Evolutionary conservation across 2,329 filamentous ascomycete genomes (phyloP).

Genomic region (Trichoderma sp.): DNA sequence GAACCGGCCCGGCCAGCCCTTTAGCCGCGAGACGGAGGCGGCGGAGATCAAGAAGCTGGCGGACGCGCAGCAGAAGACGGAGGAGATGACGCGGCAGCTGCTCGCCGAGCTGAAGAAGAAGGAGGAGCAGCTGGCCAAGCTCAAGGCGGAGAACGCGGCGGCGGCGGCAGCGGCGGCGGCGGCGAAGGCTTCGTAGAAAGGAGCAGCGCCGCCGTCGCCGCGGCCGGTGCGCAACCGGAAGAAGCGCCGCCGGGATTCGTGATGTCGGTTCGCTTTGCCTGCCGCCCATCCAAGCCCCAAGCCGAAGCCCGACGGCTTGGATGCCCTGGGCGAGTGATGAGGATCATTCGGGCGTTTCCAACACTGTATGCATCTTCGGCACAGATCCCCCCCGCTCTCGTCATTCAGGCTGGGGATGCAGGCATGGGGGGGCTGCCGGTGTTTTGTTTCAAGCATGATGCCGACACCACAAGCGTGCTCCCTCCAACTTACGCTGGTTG

Average conservation of each 20-base stretch:
- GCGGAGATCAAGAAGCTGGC: constrained; percentile 62
- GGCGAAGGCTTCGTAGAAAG: constrained; percentile 29
- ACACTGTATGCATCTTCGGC: constrained; percentile 7
- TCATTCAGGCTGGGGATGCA: background rate
- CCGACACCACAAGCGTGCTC: constrained; percentile 8
- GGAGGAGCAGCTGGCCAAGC: constrained; percentile 61
- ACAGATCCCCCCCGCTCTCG: background rate
- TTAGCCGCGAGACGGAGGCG: constrained; percentile 70
- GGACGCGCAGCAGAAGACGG: constrained; percentile 66
- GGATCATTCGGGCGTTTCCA: background rate
- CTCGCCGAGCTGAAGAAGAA: constrained; percentile 65
- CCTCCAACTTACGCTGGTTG: constrained; percentile 3
- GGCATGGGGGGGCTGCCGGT: background rate
- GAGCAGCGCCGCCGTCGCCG: background rate
- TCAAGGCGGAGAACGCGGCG: constrained; percentile 63
- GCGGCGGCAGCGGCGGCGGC: constrained; percentile 46
- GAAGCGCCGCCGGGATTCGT: constrained; percentile 6
- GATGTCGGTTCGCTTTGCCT: background rate
- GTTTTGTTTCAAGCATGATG: constrained; percentile 15
- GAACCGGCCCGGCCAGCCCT: constrained; percentile 69
- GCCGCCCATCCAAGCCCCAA: background rate
- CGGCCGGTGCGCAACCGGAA: constrained; percentile 11
- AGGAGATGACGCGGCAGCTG: constrained; percentile 61
- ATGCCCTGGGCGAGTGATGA: background rate
- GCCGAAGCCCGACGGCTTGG: background rate